Evolutionary conservation across 2,329 filamentous ascomycete species (phyloP), one percentile per base, ranked within the genome.

Genomic region (Xylariaceae sp.): DNA sequence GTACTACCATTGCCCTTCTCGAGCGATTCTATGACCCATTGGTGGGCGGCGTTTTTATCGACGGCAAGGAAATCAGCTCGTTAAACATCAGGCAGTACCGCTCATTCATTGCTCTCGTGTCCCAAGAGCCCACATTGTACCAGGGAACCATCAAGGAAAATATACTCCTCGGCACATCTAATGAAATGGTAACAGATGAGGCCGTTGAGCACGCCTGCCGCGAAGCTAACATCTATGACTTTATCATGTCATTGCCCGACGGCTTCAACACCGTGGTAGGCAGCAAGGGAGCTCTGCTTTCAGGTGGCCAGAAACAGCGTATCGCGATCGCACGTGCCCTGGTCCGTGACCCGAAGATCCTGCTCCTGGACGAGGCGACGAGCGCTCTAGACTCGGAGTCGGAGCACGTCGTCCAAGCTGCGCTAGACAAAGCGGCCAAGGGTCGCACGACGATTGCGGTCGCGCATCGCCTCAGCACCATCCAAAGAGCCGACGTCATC

Each of bases 21-120:
- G 94, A 98, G 73, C 89, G 95, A 29, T 98, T 98, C 78, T 98
- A 98, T 71, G 92, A 98, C 67, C 91, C 93, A 0, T 81, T 95
- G 0, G 82, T 85, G 0, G 95, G 95, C 11, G 87, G 87, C 12
- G 82, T 99, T 29, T 91, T 86, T 56, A 81, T 98, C 16, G 94
- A 98, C 68, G 91, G 87, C 53, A 85, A 87, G 62, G 91, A 96
- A 61, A 91, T 98, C 67, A 88, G 86, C 58, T 82, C 81, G 9
- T 80, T 97, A 45, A 94, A 96, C 68, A 80, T 96, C 69, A 92
- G 91, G 74, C 87, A 93, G 53, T 97, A 97, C 76, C 88, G 95
- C 49, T 87, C 83, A 16, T 86, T 88, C 72, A 84, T 98, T 62
- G 89, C 94, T 0, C 87, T 99, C 8, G 94, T 99, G 12, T 92